phyloP scores from a whole-genome alignment of 106 monocot species.

The Ottelia alismoides region DNA sequence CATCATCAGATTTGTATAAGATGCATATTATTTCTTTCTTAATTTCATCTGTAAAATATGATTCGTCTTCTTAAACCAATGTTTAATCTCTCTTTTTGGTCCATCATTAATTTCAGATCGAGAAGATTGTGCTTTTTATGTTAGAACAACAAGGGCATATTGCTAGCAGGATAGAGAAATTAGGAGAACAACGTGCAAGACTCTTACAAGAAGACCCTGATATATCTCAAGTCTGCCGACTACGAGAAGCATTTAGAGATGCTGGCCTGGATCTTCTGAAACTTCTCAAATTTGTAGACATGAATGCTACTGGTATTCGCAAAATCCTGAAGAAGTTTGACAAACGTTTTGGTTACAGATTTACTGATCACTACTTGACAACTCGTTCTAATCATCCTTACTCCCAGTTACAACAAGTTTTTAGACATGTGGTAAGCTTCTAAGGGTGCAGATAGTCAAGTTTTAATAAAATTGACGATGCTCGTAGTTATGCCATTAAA shows the following conservation, averaged over 20 bases:
- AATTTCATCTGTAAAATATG: too few species aligned
- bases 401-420: slow-evolving; percentile 90
- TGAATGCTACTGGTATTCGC: slow-evolving; percentile 88
- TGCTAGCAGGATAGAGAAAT: slow-evolving; percentile 54
- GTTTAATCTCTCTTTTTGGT: too few species aligned
- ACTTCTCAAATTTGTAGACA: slow-evolving; percentile 77
- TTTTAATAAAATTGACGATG: not conserved
- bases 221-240: slow-evolving; percentile 38
- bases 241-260: slow-evolving; percentile 63
- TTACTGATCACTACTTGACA: slow-evolving; percentile 73
- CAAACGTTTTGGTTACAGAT: slow-evolving; percentile 77
- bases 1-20: too few species aligned
- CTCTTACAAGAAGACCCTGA: slow-evolving; percentile 53
- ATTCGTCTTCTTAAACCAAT: too few species aligned
- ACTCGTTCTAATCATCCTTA: slow-evolving; percentile 90
- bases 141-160: slow-evolving; percentile 83
- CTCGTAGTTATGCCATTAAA: not conserved
- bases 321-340: slow-evolving; percentile 99
- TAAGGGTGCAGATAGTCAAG: not conserved
- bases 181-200: slow-evolving; percentile 36
- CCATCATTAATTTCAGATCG: slow-evolving; percentile 71
- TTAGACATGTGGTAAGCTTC: slow-evolving; percentile 84
- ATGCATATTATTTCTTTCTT: too few species aligned
- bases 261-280: slow-evolving; percentile 74
- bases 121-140: slow-evolving; percentile 78